These are phyloP conservation scores for Picochlorum sp. DNA, from an alignment of 139 green algal species.

Conservation along the genomic window DNA sequence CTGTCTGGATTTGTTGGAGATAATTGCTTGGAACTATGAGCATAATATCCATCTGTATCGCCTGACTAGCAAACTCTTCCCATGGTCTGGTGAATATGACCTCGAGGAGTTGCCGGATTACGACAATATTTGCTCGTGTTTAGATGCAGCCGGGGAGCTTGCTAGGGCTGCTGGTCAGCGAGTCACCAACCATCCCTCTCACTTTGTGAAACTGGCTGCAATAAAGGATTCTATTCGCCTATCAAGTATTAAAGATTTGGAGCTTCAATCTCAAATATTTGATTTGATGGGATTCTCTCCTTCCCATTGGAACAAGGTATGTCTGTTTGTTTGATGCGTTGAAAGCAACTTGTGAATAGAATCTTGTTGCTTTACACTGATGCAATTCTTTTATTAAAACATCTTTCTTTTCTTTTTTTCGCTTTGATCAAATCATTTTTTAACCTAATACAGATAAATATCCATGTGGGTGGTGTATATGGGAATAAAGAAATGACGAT, in stretches of 20 bases:
- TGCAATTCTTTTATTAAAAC: too few species aligned
- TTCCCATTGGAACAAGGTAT: conserved; percentile 40
- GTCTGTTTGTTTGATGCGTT: background rate
- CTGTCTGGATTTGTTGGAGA: conserved; percentile 17
- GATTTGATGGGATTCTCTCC: conserved; percentile 54
- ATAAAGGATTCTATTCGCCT: conserved; percentile 5
- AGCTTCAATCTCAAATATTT: conserved; percentile 44
- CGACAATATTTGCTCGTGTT: conserved; percentile 29
- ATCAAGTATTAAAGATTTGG: conserved; percentile 37
- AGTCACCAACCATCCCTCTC: conserved; percentile 48
- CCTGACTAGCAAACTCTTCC: conserved; percentile 32
- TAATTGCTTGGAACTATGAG: conserved; percentile 45
- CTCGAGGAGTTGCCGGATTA: conserved; percentile 47
- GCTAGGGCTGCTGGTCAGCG: conserved; percentile 30
- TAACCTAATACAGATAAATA: conserved; percentile 39
- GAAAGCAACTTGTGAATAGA: background rate
- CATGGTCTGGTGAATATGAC: conserved; percentile 34
- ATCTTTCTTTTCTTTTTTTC: too few species aligned
- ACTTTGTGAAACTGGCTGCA: conserved; percentile 32
- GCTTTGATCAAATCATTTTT: background rate
- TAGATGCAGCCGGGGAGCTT: conserved; percentile 32
- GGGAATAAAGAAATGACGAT: conserved; percentile 36
- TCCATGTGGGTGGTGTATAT: conserved; percentile 46
- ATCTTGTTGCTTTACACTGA: background rate
- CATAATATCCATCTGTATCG: conserved; percentile 46